phyloP scores from a whole-genome alignment of 2,329 filamentous ascomycete species.

The Pestalotiopsis sp. region DNA sequence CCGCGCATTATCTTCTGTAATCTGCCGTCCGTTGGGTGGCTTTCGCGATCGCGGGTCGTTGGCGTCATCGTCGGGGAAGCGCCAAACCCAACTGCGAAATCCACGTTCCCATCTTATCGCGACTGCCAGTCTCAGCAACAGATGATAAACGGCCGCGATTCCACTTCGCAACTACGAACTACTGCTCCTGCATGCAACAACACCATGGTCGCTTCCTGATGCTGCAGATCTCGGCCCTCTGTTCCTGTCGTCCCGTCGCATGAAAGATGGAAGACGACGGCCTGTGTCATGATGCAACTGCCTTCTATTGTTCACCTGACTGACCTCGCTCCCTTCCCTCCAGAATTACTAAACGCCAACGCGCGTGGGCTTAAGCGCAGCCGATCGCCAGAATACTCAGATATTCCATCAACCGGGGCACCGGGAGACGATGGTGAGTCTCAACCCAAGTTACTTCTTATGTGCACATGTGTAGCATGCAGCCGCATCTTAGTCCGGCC shows the following conservation, averaged over 20 bases:
- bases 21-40: neutral
- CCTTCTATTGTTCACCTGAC: neutral
- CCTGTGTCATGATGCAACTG: neutral
- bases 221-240: neutral
- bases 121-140: neutral
- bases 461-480: conserved; percentile 10
- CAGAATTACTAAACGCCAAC: conserved; percentile 53
- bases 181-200: neutral
- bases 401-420: conserved; percentile 51
- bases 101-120: neutral
- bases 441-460: conserved; percentile 25
- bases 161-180: neutral
- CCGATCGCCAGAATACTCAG: conserved; percentile 72
- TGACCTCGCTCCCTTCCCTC: conserved; percentile 18
- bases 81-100: neutral
- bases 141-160: neutral
- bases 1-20: neutral
- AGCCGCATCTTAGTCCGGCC: conserved; percentile 7
- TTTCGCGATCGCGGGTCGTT: conserved; percentile 17
- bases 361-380: conserved; percentile 76
- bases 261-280: neutral
- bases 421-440: conserved; percentile 76
- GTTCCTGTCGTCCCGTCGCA: neutral
- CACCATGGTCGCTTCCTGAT: neutral
- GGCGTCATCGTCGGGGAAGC: conserved; percentile 17